phyloP scores from a whole-genome alignment of 768 basidiomycete genomes.

The Ephemerocybe angulata region DNA sequence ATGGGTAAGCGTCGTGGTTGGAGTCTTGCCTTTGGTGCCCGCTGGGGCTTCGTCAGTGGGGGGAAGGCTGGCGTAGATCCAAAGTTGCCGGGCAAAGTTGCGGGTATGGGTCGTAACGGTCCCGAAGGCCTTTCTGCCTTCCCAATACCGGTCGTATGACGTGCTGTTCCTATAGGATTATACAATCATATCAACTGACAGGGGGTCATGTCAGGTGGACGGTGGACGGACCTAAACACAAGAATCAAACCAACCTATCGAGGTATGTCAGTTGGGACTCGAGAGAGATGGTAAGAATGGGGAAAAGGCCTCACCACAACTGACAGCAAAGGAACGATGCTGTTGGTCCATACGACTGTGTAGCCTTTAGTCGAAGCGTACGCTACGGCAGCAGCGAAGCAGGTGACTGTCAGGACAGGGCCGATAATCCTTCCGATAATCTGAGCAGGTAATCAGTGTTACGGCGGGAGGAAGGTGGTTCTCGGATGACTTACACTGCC shows the following conservation, averaged over 20 bases:
- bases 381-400: constrained; percentile 62
- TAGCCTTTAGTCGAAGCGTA: constrained; percentile 59
- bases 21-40: constrained; percentile 50
- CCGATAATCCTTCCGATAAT: constrained; percentile 71
- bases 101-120: constrained; percentile 68
- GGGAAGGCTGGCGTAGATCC: constrained; percentile 67
- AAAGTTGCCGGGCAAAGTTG: constrained; percentile 72
- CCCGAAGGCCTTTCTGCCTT: constrained; percentile 84
- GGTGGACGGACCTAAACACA: constrained; percentile 66
- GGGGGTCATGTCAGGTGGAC: background rate
- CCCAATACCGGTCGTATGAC: constrained; percentile 84
- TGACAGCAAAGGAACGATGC: constrained; percentile 82
- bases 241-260: constrained; percentile 82
- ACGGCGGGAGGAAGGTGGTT: background rate
- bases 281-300: background rate
- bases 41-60: constrained; percentile 50
- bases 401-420: constrained; percentile 79
- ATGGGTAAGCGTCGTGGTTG: constrained; percentile 41
- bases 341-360: constrained; percentile 66
- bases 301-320: constrained; percentile 65
- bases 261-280: constrained; percentile 2
- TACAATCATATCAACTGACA: background rate
- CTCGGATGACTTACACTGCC: constrained; percentile 60
- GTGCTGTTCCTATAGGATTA: constrained; percentile 58
- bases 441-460: constrained; percentile 30